Evolutionary conservation across 163 green algal species (phyloP), one percentile per base, ranked within the genome.

Genomic region (Scenedesmus sp.): DNA sequence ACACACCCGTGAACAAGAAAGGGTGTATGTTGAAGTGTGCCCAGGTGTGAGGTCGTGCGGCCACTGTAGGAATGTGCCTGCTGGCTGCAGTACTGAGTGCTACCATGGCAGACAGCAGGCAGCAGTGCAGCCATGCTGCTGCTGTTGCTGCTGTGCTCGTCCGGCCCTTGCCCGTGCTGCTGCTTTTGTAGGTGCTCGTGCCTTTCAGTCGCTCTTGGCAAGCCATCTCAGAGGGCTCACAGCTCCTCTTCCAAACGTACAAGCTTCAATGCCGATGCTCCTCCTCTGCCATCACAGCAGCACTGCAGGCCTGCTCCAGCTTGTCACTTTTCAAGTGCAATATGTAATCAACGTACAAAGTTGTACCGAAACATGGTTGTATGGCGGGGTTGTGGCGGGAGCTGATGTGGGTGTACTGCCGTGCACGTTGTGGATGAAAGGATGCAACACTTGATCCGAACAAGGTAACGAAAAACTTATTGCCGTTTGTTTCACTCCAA

Each of bases 1-100:
- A 90, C 5, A 33, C 37, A 49, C 86, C 86, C 2, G 40, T 40
- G 81, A 90, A 90, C 2, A 20, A 44, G 73, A 46, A 90, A 22
- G 18, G 42, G 56, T 85, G 43, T 35, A 90, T 85, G 72, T 83
- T 83, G 20, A 90, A 90, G 51, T 61, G 33, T 7, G 86, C 59
- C 86, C 86, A 90, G 10, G 43, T 83, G 85, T 89, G 40, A 4
- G 85, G 65, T 20, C 85, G 51, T 20, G 85, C 26, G n/a, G 68
- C 43, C 37, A 76, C 65, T 40, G 65, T 18, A 40, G 65, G 65
- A 18, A 40, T 76, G 30, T 37, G 65, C 65, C 65, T 46, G 73
- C 73, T 82, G 73, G 37, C 35, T 12, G 73, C 73, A 46, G 73
- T 37, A 51, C 73, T 46, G 33, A 51, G 33, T 46, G 73, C 73